Percentiles rank a stretch among this genome's conserved stretches.
Evolutionary conservation across 73 alveolate species (phyloP).

Genomic region (Halteria grandinella): DNA sequence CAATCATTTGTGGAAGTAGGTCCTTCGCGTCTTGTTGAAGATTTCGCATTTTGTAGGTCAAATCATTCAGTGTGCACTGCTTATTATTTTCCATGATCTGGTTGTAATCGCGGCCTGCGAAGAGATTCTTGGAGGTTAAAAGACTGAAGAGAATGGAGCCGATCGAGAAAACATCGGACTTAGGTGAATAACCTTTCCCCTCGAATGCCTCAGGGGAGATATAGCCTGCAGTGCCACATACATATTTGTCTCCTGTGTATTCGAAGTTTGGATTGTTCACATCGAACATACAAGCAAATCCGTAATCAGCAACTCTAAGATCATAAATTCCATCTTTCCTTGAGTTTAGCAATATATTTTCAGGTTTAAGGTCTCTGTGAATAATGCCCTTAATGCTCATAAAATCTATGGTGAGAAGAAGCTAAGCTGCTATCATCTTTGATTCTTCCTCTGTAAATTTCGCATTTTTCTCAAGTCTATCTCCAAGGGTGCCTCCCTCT

Average conservation of each 20-base stretch:
- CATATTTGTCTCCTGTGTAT: too few relatives aligned
- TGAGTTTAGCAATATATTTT: conserved; percentile 54
- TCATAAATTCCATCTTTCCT: conserved; percentile 21
- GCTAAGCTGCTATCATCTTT: neutral
- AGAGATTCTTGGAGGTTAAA: neutral
- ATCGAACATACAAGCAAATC: too few relatives aligned
- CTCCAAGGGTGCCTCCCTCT: neutral
- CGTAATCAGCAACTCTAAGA: conserved; percentile 47
- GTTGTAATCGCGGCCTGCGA: neutral
- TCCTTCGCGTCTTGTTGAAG: too few relatives aligned
- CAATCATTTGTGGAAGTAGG: too few relatives aligned
- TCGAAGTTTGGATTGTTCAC: too few relatives aligned
- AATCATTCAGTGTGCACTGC: too few relatives aligned
- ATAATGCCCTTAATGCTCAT: neutral
- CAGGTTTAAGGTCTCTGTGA: conserved; percentile 74
- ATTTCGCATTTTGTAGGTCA: too few relatives aligned
- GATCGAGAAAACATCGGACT: neutral
- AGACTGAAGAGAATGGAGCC: conserved; percentile 7
- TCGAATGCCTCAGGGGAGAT: conserved; percentile 59
- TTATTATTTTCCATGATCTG: too few relatives aligned
- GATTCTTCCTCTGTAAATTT: neutral
- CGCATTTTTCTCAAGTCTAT: neutral
- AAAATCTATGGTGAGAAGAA: neutral
- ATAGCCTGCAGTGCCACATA: conserved; percentile 75
- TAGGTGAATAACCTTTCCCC: neutral